These are phyloP conservation scores for Telopea speciosissima DNA, from an alignment of 177 flowering plant genomes.

Conservation along the genomic window DNA sequence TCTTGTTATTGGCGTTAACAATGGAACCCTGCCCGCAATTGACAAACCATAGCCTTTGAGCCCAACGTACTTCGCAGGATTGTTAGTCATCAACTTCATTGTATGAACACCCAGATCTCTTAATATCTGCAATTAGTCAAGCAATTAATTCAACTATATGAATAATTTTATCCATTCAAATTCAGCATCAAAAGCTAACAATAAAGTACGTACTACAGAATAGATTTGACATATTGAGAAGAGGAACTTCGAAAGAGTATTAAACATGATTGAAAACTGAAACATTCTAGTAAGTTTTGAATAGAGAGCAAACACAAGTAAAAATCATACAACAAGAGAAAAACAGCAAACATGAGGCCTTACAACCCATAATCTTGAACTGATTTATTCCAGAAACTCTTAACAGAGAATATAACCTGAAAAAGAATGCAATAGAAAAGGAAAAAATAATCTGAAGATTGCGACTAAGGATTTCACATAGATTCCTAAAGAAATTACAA, in stretches of 20 bases:
- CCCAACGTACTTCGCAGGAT: conserved; percentile 81
- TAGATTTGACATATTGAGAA: background rate
- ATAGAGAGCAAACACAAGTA: background rate
- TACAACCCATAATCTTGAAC: background rate
- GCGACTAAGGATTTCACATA: background rate
- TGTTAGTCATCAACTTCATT: conserved; percentile 93
- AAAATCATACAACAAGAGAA: background rate
- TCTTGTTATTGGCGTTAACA: conserved; percentile 57
- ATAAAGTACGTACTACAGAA: too few species aligned
- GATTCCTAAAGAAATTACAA: background rate
- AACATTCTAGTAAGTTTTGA: background rate
- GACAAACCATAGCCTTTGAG: conserved; percentile 88
- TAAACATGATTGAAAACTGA: background rate
- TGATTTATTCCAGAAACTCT: background rate
- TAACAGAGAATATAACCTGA: background rate
- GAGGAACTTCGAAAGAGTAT: background rate
- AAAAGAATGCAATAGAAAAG: too few species aligned
- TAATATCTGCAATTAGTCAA: conserved; percentile 55
- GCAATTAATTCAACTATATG: background rate
- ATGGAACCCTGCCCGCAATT: conserved; percentile 67
- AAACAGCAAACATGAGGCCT: background rate
- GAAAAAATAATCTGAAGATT: too few species aligned
- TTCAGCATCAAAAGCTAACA: background rate
- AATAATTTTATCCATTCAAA: background rate
- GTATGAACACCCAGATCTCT: conserved; percentile 81